Base-by-base conservation (phyloP, 495 filamentous ascomycete species). In the Oidiodendron maius region DNA sequence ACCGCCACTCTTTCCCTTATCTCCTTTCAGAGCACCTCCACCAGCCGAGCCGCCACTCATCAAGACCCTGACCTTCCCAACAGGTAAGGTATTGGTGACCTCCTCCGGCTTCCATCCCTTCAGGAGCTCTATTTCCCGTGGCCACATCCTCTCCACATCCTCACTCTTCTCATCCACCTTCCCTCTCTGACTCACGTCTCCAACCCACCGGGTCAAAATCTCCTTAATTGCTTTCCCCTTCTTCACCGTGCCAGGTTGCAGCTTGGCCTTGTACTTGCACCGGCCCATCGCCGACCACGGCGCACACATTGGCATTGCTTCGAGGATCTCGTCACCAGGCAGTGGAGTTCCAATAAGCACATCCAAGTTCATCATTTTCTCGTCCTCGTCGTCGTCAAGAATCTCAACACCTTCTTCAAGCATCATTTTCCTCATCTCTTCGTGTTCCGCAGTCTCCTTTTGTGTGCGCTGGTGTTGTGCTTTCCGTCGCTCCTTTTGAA, bases 181-280 rank as follows among this genome's bases (percentile, higher is more conserved):
- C 8, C 76, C 75, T 61, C 77, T 75, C 49, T 75, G 72, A 0
- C 67, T 73, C n/a, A 68, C 63, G 46, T 72, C 79, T 1, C 74
- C 69, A 49, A 83, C 74, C 90, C 93, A 96, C 40, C 75, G 75
- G 30, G 77, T 76, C 15, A 95, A 60, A 34, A 96, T 86, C 65
- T 96, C 90, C 66, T 86, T 86, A 20, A 96, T 81, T 13, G 91
- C 93, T 63, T 96, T 98, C 1, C 91, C 91, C 68, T 95, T 94
- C 75, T 98, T 98, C 56, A 82, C 75, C 2, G 79, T 57, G 2
- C 93, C 93, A 0, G 93, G 93, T 68, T 97, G 93, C 53, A 98
- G 56, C 71, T 97, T 98, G 16, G 78, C 86, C 60, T 89, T 86
- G 69, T 95, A 96, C 67, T 94, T 95, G 57, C 83, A 86, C 40